Evolutionary conservation across 2,329 filamentous ascomycete species (phyloP).

Genomic region (Xylariaceae sp.): DNA sequence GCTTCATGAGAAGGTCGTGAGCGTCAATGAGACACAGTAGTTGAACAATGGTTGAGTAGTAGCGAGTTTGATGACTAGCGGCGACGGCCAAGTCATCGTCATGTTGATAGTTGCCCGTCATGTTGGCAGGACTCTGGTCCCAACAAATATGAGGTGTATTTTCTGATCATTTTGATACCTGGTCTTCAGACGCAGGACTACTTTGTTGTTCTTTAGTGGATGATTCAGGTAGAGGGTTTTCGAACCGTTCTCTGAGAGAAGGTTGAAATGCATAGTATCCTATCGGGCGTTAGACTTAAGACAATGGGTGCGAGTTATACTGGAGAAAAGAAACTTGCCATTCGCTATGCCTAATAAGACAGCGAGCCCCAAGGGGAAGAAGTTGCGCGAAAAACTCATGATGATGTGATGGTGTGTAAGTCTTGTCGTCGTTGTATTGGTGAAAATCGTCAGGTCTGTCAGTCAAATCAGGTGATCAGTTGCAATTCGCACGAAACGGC

Average conservation of each 20-base stretch:
- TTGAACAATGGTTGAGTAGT: background rate
- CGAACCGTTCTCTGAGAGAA: conserved; percentile 20
- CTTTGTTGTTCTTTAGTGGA: conserved; percentile 5
- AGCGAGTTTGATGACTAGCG: background rate
- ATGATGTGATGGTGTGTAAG: background rate
- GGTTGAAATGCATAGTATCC: conserved; percentile 27
- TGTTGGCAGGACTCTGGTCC: background rate
- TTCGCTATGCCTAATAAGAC: conserved; percentile 31
- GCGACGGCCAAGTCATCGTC: background rate
- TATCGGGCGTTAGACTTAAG: conserved; percentile 9
- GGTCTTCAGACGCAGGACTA: background rate
- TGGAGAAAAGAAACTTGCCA: conserved; percentile 23
- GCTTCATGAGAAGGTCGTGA: background rate
- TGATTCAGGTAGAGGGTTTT: conserved; percentile 3
- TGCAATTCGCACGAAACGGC: background rate
- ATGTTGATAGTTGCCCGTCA: background rate
- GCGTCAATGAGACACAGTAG: background rate
- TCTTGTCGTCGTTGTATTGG: background rate
- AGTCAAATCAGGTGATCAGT: background rate
- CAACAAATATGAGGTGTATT: background rate
- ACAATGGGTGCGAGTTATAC: background rate
- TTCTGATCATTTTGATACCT: conserved; percentile 8
- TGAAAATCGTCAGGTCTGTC: background rate
- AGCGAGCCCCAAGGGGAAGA: conserved; percentile 30
- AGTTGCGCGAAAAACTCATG: conserved; percentile 27